Evolutionary conservation across 139 green algal species (phyloP).

Genomic region (Asterochloris sp.): DNA sequence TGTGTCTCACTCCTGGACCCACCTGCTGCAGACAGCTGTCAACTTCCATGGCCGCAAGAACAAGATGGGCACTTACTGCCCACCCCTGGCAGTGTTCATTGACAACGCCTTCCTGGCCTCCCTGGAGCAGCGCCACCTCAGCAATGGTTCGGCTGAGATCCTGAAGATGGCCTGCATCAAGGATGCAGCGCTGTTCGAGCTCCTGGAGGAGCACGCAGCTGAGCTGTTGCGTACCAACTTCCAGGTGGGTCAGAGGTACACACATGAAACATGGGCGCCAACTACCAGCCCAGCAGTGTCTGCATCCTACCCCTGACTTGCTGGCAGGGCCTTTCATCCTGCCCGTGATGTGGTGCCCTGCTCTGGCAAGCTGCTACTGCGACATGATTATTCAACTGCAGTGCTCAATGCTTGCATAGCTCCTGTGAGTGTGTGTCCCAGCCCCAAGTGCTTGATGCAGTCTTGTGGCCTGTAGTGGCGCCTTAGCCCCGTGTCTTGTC

Average conservation of each 20-base stretch:
- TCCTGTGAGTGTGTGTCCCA: too few relatives aligned
- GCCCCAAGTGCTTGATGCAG: too few relatives aligned
- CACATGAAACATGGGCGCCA: neutral
- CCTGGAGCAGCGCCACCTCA: slow-evolving; percentile 41
- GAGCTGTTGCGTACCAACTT: slow-evolving; percentile 34
- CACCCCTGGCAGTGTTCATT: slow-evolving; percentile 45
- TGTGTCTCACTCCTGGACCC: too few relatives aligned
- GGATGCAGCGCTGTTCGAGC: slow-evolving; percentile 43
- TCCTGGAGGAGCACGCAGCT: slow-evolving; percentile 38
- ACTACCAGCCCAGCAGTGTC: neutral
- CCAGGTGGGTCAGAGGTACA: slow-evolving; percentile 27
- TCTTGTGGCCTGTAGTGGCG: too few relatives aligned
- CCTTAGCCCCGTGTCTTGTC: too few relatives aligned
- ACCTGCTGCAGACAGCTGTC: slow-evolving; percentile 33
- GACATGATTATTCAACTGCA: neutral
- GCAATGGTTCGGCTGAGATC: slow-evolving; percentile 51
- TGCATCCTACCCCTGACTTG: neutral
- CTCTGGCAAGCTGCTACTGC: neutral
- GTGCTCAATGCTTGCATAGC: neutral
- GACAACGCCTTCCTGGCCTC: slow-evolving; percentile 39
- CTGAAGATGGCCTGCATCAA: slow-evolving; percentile 61
- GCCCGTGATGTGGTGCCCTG: neutral
- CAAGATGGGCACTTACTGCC: slow-evolving; percentile 54
- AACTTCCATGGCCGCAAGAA: slow-evolving; percentile 58
- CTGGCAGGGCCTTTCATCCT: neutral